Evolutionary conservation across 495 filamentous ascomycete species (phyloP).

Genomic region (Platismatia glauca): DNA sequence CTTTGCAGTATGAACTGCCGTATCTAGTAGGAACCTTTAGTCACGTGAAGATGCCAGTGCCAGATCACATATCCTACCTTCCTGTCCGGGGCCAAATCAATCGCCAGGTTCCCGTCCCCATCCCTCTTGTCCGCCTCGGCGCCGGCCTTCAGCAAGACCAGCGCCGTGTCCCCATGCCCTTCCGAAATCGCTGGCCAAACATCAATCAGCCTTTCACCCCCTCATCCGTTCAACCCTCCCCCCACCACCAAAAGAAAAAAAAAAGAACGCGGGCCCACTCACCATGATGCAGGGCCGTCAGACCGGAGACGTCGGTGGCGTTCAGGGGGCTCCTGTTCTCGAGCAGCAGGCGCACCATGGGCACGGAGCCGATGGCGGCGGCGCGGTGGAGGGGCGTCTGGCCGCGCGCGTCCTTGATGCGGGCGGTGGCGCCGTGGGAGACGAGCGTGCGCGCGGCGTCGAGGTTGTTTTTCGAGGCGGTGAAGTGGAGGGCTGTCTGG

Average conservation of each 20-base stretch:
- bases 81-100: slow-evolving; percentile 77
- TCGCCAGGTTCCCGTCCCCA: slow-evolving; percentile 57
- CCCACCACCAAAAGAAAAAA: too few relatives aligned
- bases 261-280: not conserved
- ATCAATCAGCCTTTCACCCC: not conserved
- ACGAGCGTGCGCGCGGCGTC: slow-evolving; percentile 72
- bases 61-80: slow-evolving; percentile 41
- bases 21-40: slow-evolving; percentile 37
- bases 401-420: slow-evolving; percentile 75
- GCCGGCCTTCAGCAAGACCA: slow-evolving; percentile 72
- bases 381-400: slow-evolving; percentile 87
- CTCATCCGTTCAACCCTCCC: too few relatives aligned
- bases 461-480: slow-evolving; percentile 79
- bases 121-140: slow-evolving; percentile 77
- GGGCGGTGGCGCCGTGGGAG: slow-evolving; percentile 62
- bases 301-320: slow-evolving; percentile 72
- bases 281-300: slow-evolving; percentile 85
- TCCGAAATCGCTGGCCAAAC: slow-evolving; percentile 58
- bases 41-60: not conserved
- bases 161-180: slow-evolving; percentile 83
- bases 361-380: slow-evolving; percentile 77
- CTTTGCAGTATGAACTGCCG: slow-evolving; percentile 68
- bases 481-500: slow-evolving; percentile 90
- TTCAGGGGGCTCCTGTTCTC: slow-evolving; percentile 71
- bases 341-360: slow-evolving; percentile 74